phyloP scores from a whole-genome alignment of 2,329 filamentous ascomycete genomes.

The Colletotrichum zoysiae region DNA sequence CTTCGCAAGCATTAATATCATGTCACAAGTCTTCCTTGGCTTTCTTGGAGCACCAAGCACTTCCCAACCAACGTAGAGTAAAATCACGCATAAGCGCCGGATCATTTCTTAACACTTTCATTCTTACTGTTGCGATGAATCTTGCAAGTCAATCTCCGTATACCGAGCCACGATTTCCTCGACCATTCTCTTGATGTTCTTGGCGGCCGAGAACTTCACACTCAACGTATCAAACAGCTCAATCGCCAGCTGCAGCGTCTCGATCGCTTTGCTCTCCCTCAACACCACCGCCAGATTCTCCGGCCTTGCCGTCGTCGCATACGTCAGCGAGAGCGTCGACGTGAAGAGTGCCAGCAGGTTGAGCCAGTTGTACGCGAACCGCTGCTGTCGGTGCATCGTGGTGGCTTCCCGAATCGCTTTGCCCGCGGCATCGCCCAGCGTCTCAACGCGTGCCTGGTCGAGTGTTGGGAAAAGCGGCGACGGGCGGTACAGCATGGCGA shows the following conservation, averaged over 20 bases:
- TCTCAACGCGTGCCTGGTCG: constrained; percentile 51
- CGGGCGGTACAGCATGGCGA: constrained; percentile 59
- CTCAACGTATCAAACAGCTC: constrained; percentile 50
- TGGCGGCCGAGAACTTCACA: constrained; percentile 49
- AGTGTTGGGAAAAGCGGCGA: constrained; percentile 56
- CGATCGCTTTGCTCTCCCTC: constrained; percentile 47
- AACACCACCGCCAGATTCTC: constrained; percentile 48
- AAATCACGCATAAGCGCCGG: neutral
- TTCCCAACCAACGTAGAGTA: neutral
- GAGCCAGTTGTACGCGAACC: constrained; percentile 58
- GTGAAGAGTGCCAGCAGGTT: constrained; percentile 58
- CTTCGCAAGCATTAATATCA: no score
- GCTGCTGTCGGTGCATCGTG: constrained; percentile 53
- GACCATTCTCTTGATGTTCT: constrained; percentile 45
- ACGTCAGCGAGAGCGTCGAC: constrained; percentile 57
- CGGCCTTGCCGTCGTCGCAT: constrained; percentile 56
- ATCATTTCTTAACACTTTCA: neutral
- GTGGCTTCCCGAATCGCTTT: constrained; percentile 59
- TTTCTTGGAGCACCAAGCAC: no score
- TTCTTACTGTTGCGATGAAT: neutral
- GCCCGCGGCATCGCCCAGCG: constrained; percentile 54
- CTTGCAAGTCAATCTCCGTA: constrained; percentile 35
- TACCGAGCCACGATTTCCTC: constrained; percentile 46
- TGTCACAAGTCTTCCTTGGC: no score
- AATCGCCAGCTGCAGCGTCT: constrained; percentile 49